Percentiles rank a stretch among this genome's conserved stretches.
These are phyloP conservation scores for Cryptosporidium bovis DNA, from an alignment of 169 alveolate species.

Conservation along the genomic window DNA sequence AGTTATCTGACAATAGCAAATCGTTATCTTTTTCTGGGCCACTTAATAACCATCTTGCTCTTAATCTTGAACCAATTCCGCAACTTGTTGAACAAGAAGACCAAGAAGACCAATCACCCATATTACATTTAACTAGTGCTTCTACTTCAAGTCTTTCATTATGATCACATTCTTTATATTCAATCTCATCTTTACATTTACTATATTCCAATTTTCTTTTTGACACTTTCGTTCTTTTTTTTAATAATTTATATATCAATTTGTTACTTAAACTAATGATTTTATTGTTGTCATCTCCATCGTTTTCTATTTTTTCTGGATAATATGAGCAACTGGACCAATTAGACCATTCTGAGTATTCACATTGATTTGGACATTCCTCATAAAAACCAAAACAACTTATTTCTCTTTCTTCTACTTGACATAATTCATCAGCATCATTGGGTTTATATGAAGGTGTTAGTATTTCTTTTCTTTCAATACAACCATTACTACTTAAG, in stretches of 20 bases:
- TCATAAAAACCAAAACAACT: constrained; percentile 8
- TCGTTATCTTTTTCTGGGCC: constrained; percentile 69
- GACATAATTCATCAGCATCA: not conserved
- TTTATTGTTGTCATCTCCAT: not conserved
- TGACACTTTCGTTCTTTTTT: constrained; percentile 2
- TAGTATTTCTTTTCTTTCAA: constrained; percentile 48
- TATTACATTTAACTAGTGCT: constrained; percentile 51
- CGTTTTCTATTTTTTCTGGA: not conserved
- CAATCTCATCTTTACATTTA: constrained; percentile 20
- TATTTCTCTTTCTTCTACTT: constrained; percentile 42
- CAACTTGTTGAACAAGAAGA: constrained; percentile 76
- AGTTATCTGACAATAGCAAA: constrained; percentile 29
- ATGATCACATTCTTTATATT: constrained; percentile 26
- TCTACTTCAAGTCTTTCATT: constrained; percentile 22
- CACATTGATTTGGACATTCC: constrained; percentile 20
- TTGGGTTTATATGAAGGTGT: constrained; percentile 30
- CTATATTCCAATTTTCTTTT: not conserved
- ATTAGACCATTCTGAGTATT: constrained; percentile 43
- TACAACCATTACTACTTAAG: not conserved
- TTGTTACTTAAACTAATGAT: not conserved
- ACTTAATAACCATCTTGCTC: constrained; percentile 75
- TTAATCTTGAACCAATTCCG: constrained; percentile 75
- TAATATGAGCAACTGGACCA: constrained; percentile 51
- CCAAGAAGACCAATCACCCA: constrained; percentile 81
- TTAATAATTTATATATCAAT: constrained; percentile 6